Evolutionary conservation across 2,329 filamentous ascomycete species (phyloP).

Genomic region (Cladosporium halotolerans): DNA sequence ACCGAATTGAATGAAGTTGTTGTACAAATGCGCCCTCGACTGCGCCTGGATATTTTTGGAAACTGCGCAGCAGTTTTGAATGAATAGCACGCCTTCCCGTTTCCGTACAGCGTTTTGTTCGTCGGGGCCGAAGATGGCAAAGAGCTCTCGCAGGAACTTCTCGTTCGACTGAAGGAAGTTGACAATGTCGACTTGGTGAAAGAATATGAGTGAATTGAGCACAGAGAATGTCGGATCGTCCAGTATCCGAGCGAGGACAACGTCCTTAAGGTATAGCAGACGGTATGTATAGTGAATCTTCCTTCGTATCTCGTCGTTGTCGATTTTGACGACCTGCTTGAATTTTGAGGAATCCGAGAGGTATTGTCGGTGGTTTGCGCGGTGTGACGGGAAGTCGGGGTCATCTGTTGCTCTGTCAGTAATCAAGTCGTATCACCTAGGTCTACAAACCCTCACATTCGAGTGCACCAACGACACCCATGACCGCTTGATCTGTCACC

Average conservation of each 20-base stretch:
- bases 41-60: constrained; percentile 89
- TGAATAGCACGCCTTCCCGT: constrained; percentile 91
- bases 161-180: constrained; percentile 83
- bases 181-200: constrained; percentile 97
- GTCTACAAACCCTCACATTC: constrained; percentile 53
- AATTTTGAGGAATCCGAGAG: constrained; percentile 81
- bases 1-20: constrained; percentile 82
- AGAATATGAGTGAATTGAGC: constrained; percentile 96
- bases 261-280: constrained; percentile 93
- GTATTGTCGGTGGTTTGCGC: constrained; percentile 94
- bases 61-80: constrained; percentile 91
- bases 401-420: constrained; percentile 56
- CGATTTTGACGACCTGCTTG: constrained; percentile 92
- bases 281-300: constrained; percentile 98
- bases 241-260: constrained; percentile 91
- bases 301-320: constrained; percentile 69
- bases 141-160: constrained; percentile 75
- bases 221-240: constrained; percentile 98
- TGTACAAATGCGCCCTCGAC: constrained; percentile 73
- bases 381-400: constrained; percentile 94
- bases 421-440: neutral
- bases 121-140: constrained; percentile 70
- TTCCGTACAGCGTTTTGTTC: constrained; percentile 60
- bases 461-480: constrained; percentile 89
- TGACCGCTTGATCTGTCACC: constrained; percentile 79